phyloP scores from a whole-genome alignment of 805 yeast species.

The Jamesozyma rosinii region DNA sequence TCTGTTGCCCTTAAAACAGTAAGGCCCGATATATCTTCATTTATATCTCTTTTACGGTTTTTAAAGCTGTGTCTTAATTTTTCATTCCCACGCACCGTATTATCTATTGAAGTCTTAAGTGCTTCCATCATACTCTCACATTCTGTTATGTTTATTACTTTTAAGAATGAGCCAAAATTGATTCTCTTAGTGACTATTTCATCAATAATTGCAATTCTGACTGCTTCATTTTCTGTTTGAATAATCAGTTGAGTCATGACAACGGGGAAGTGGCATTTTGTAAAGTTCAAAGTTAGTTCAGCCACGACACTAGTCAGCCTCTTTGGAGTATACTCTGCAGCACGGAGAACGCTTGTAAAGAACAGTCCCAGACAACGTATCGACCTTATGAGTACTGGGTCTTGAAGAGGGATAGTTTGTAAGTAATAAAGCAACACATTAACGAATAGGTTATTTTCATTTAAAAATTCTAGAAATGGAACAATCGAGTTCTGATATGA shows the following conservation, averaged over 20 bases:
- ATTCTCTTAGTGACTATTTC: conserved; percentile 10
- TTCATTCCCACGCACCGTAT: conserved; percentile 2
- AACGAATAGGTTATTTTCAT: conserved; percentile 2
- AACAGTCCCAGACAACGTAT: conserved; percentile 3
- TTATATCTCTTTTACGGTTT: conserved; percentile 7
- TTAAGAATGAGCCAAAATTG: conserved; percentile 7
- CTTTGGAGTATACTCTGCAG: conserved; percentile 6
- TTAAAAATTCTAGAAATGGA: conserved; percentile 7
- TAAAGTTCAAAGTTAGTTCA: conserved; percentile 5
- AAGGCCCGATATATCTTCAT: neutral
- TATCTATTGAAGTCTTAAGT: conserved; percentile 1
- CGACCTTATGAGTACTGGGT: conserved; percentile 2
- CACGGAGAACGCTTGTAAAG: neutral
- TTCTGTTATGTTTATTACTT: conserved; percentile 8
- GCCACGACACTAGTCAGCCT: conserved; percentile 10
- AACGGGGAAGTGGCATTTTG: conserved; percentile 10
- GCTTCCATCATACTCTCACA: conserved; percentile 7
- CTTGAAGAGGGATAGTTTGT: conserved; percentile 3
- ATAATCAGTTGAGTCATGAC: conserved; percentile 11
- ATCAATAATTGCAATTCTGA: conserved; percentile 8
- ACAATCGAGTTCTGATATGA: conserved; percentile 5
- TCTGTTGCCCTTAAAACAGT: conserved; percentile 43
- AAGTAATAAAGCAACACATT: conserved; percentile 5
- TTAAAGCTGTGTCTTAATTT: conserved; percentile 3
- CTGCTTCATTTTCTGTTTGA: conserved; percentile 4